Percentiles rank a stretch among this genome's conserved stretches.
phyloP scores from a whole-genome alignment of 1,139 yeast genomes.

The Pichia sp. region DNA sequence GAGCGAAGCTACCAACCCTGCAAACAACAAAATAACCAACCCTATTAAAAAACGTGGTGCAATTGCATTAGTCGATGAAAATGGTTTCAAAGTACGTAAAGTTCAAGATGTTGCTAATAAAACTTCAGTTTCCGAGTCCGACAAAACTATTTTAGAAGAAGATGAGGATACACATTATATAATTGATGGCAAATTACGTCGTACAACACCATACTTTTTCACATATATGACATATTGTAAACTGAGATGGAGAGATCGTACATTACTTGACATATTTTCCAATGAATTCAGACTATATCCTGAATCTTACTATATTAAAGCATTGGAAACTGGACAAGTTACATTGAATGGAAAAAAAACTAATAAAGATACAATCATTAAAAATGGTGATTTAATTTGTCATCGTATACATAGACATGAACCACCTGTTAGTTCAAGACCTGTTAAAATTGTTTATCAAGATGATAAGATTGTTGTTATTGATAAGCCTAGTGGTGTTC shows the following conservation, averaged over 20 bases:
- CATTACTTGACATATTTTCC: slow-evolving; percentile 70
- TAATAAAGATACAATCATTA: slow-evolving; percentile 54
- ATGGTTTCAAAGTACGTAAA: slow-evolving; percentile 45
- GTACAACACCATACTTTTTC: slow-evolving; percentile 79
- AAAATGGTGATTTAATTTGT: slow-evolving; percentile 78
- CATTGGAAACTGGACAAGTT: slow-evolving; percentile 71
- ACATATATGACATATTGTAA: slow-evolving; percentile 91
- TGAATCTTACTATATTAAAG: slow-evolving; percentile 57
- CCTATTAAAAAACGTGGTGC: slow-evolving; percentile 16
- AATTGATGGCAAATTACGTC: slow-evolving; percentile 57
- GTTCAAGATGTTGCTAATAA: slow-evolving; percentile 41
- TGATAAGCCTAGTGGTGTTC: slow-evolving; percentile 92
- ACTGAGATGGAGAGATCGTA: slow-evolving; percentile 81
- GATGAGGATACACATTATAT: slow-evolving; percentile 46
- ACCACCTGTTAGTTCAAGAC: slow-evolving; percentile 74
- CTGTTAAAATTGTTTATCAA: slow-evolving; percentile 68
- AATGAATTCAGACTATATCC: slow-evolving; percentile 82
- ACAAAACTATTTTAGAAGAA: slow-evolving; percentile 48
- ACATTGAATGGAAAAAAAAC: slow-evolving; percentile 64
- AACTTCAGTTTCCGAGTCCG: slow-evolving; percentile 38
- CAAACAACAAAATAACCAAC: neutral
- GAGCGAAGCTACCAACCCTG: neutral
- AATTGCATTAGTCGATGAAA: slow-evolving; percentile 34
- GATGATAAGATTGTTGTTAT: slow-evolving; percentile 77
- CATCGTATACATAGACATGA: slow-evolving; percentile 88